A percentile compares a stretch with the other conserved stretches of the same genome.
These are phyloP conservation scores for Septoria linicola DNA, from an alignment of 2,329 filamentous ascomycete genomes.

Conservation along the genomic window DNA sequence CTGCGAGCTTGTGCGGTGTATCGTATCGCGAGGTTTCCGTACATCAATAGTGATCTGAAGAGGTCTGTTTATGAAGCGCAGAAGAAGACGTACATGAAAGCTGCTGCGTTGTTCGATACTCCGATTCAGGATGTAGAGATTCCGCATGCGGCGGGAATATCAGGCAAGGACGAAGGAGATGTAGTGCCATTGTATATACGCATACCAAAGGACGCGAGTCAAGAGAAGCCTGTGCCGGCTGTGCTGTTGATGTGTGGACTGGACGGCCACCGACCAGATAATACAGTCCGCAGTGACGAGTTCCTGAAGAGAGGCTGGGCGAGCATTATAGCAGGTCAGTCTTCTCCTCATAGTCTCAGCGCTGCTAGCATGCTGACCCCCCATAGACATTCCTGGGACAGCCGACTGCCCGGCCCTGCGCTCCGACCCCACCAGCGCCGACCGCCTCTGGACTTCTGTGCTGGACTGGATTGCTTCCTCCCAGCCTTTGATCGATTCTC, in stretches of 20 bases:
- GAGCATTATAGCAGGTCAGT: constrained; percentile 58
- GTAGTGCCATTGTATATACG: constrained; percentile 44
- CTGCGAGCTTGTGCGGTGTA: constrained; percentile 41
- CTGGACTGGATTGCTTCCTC: constrained; percentile 57
- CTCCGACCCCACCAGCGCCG: constrained; percentile 58
- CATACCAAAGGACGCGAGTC: constrained; percentile 36
- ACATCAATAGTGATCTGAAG: constrained; percentile 40
- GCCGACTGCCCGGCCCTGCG: constrained; percentile 66
- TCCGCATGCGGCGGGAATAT: constrained; percentile 40
- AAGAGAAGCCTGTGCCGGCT: constrained; percentile 43
- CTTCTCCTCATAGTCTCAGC: not conserved
- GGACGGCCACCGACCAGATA: constrained; percentile 64
- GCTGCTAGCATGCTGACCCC: not conserved
- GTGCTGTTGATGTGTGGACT: constrained; percentile 62
- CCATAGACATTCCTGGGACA: constrained; percentile 50
- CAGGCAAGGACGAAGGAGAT: constrained; percentile 36
- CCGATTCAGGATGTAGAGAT: constrained; percentile 43
- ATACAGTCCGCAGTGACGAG: constrained; percentile 60
- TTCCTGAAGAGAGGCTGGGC: constrained; percentile 65
- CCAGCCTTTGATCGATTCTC: constrained; percentile 56
- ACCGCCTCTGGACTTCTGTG: constrained; percentile 63
- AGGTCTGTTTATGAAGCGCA: constrained; percentile 38
- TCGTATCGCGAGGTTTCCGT: constrained; percentile 41
- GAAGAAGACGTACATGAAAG: constrained; percentile 41
- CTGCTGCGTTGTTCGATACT: constrained; percentile 36